These are phyloP conservation scores for Coriaria nepalensis DNA, from an alignment of 306 rosid genomes.

Conservation along the genomic window DNA sequence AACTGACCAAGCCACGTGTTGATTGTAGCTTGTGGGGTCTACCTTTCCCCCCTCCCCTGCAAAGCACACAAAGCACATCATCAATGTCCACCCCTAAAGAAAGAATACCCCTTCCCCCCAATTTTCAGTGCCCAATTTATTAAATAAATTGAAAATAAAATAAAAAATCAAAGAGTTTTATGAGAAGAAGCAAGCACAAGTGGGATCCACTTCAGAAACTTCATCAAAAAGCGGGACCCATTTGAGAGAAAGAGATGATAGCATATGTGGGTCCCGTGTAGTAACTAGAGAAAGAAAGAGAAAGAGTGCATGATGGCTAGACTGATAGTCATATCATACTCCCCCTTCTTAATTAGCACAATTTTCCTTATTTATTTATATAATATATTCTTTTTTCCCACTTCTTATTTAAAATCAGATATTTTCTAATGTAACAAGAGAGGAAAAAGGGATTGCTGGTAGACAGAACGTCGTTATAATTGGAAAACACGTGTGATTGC, in stretches of 20 bases:
- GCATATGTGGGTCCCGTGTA: no score
- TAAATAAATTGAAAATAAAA: no score
- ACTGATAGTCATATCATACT: conserved; percentile 24
- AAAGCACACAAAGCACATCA: neutral
- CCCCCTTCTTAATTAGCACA: conserved; percentile 7
- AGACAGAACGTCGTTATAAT: no score
- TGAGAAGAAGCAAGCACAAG: neutral
- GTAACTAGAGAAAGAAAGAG: conserved; percentile 12
- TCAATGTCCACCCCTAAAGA: neutral
- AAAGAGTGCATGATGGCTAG: conserved; percentile 18
- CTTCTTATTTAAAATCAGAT: no score
- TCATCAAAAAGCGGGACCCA: conserved; percentile 17
- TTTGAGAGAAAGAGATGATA: neutral
- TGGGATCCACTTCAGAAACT: conserved; percentile 22
- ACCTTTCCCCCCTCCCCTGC: conserved; percentile 19
- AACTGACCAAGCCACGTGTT: conserved; percentile 67
- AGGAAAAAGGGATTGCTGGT: no score
- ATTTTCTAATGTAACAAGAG: no score
- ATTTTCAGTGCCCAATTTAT: conserved; percentile 38
- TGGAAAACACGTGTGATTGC: no score
- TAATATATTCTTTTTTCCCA: no score
- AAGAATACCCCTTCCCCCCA: conserved; percentile 4
- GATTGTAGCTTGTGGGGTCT: conserved; percentile 35
- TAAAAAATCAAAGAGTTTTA: conserved; percentile 6
- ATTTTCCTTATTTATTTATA: conserved; percentile 3